Base-by-base conservation (phyloP, 768 basidiomycete species). In the Galerina marginata region DNA sequence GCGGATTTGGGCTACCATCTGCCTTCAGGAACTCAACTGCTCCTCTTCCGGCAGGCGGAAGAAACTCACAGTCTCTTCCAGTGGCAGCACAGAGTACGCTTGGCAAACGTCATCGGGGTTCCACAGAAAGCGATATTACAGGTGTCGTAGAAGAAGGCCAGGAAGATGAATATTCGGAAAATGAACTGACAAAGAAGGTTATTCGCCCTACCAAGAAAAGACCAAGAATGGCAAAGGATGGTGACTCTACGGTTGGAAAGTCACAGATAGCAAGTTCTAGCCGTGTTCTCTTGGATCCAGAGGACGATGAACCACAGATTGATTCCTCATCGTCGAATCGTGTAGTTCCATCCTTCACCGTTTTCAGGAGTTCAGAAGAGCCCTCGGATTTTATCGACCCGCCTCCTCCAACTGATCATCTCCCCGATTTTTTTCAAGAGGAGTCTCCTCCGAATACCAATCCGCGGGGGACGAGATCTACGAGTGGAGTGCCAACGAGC, bases 71-170 rank as follows among this genome's bases (percentile, higher is more conserved):
- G 6, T 64, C 70, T 23, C 77, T 73, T 60, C 78, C 81, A 43
- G 81, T 78, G 10, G 69, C 79, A 59, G 72, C 82, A 3, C 77
- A 79, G 44, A 81, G 74, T 20, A 75, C 79, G 33, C 78, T 91
- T 15, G 90, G 90, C n/a, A 92, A 91, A 69, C 84, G 88, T 37
- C 82, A 79, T 52, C 79, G 89, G 61, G 85, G 85, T 62, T 77
- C 83, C 2, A 72, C 77, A 9, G 74, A 78, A 10, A 83, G 79
- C 63, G 75, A 77, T 53, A 65, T 78, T 20, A 72, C 77, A 2
- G 80, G 73, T 53, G 70, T 77, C 9, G 71, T 76, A 6, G 85
- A 84, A 56, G 73, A 74, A 26, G 79, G 71, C n/a, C 71, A 79
- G 56, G 79, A 79, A 50, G 79, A 70, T 10, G 72, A 68, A 5